These are phyloP conservation scores for Trichosporon asahii DNA, from an alignment of 1,284 basidiomycete genomes.

Conservation along the genomic window DNA sequence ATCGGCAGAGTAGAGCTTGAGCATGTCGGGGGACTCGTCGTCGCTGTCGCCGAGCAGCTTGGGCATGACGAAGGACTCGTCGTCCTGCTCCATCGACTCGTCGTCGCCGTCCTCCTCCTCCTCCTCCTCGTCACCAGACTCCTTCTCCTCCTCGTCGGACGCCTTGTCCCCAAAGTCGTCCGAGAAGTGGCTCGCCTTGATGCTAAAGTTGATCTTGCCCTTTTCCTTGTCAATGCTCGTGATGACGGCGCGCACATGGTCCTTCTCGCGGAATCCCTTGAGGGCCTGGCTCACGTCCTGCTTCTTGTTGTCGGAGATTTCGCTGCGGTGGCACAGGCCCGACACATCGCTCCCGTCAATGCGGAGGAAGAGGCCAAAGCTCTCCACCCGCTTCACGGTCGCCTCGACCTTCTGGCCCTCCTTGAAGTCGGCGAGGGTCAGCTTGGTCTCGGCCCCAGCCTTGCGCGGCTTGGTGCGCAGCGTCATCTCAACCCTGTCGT, in stretches of 20 bases:
- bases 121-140: conserved; percentile 43
- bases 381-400: conserved; percentile 67
- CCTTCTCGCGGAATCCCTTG: conserved; percentile 78
- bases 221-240: conserved; percentile 69
- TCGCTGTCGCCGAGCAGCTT: conserved; percentile 20
- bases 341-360: conserved; percentile 76
- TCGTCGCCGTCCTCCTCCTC: conserved; percentile 47
- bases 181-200: conserved; percentile 83
- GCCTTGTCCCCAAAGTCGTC: conserved; percentile 49
- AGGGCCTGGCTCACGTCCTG: conserved; percentile 74
- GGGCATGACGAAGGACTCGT: conserved; percentile 30
- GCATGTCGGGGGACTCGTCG: conserved; percentile 33
- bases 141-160: conserved; percentile 28
- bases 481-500: conserved; percentile 73
- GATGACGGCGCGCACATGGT: conserved; percentile 77
- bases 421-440: conserved; percentile 59
- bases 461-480: conserved; percentile 60
- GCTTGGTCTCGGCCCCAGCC: conserved; percentile 49
- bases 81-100: conserved; percentile 55
- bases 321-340: conserved; percentile 90
- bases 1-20: conserved; percentile 25
- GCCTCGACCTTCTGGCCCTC: conserved; percentile 74
- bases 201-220: conserved; percentile 75
- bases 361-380: conserved; percentile 88
- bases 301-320: conserved; percentile 80